Base-by-base conservation (phyloP, 169 alveolate species). In the Eimeria falciformis region DNA sequence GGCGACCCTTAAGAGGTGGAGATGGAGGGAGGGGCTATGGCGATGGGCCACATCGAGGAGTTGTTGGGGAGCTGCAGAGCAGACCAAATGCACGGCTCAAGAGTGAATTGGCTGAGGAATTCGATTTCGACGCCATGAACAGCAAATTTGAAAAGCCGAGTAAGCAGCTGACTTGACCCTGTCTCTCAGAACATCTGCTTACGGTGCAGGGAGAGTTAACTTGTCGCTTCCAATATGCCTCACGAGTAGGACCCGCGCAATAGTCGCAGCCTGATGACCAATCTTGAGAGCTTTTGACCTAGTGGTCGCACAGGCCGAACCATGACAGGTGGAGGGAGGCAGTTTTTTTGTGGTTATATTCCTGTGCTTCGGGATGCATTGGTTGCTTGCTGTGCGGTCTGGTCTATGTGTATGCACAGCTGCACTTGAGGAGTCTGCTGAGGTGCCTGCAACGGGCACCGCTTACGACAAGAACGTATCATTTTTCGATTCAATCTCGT, bases 11-110 rank as follows among this genome's bases (percentile, higher is more conserved):
- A 11, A 47, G 50, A 18, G 23, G 81, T 14, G 53, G 50, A 14
- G 50, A 25, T 21, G 69, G 69, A 47, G 73, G 91, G n/a, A 56
- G 91, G 37, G 91, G 91, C 43, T 83, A 62, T 69, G 14, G n/a
- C 55, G 78, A 62, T 53, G 29, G 83, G 23, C 55, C 69, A 46
- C 92, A 91, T 47, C 88, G 88, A 5, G 27, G 50, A 6, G 73
- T 50, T 65, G 79, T 91, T 25, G 94, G 94, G 29, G 94, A 91
- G 55, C 91, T 91, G n/a, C 73, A 66, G 68, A 55, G 91, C 68
- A 58, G 66, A 21, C 87, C 85, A 50, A 91, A 91, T 58, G 75
- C 86, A 5, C 91, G 62, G 68, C 91, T 84, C n/a, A 79, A 79
- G 88, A 65, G 82, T 65, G 94, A 91, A 65, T 45, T 69, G 12